Evolutionary conservation across 2,329 filamentous ascomycete species (phyloP).

Genomic region (Pestalotiopsis sp.): DNA sequence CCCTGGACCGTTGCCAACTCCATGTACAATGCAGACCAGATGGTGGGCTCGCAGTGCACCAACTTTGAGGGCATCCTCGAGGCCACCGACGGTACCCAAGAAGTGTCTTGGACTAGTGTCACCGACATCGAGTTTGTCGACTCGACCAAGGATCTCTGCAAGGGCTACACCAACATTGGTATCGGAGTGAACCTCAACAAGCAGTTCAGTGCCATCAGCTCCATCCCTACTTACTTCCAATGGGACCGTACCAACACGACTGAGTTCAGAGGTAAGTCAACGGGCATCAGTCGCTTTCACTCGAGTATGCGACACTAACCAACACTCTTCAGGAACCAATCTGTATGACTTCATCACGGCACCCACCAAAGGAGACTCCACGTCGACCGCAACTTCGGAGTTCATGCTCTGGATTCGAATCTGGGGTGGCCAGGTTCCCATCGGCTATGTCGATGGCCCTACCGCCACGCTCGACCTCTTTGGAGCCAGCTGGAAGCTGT

Average conservation of each 20-base stretch:
- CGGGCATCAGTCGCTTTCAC: background rate
- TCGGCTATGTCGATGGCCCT: slow-evolving; percentile 22
- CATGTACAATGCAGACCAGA: slow-evolving; percentile 17
- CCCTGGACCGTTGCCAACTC: slow-evolving; percentile 15
- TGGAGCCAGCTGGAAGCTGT: slow-evolving; percentile 24
- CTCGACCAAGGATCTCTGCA: slow-evolving; percentile 16
- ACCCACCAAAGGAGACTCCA: slow-evolving; percentile 18
- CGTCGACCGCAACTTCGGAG: slow-evolving; percentile 20
- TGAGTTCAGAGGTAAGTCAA: slow-evolving; percentile 14
- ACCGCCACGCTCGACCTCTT: slow-evolving; percentile 24
- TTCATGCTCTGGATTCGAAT: slow-evolving; percentile 28
- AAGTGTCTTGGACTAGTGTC: slow-evolving; percentile 13
- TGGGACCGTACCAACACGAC: slow-evolving; percentile 10
- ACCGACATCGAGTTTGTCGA: slow-evolving; percentile 14
- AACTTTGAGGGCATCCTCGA: slow-evolving; percentile 15
- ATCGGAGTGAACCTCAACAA: slow-evolving; percentile 14
- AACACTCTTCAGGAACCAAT: slow-evolving; percentile 19
- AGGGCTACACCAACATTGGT: slow-evolving; percentile 18
- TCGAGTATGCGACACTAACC: background rate
- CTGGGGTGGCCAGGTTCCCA: slow-evolving; percentile 25
- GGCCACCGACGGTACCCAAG: slow-evolving; percentile 9
- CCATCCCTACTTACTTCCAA: slow-evolving; percentile 15
- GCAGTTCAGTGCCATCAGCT: slow-evolving; percentile 6
- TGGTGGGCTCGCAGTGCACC: slow-evolving; percentile 16
- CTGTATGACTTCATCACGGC: slow-evolving; percentile 27